phyloP scores from a whole-genome alignment of 2,329 filamentous ascomycete species.

The Claviceps citrina region DNA sequence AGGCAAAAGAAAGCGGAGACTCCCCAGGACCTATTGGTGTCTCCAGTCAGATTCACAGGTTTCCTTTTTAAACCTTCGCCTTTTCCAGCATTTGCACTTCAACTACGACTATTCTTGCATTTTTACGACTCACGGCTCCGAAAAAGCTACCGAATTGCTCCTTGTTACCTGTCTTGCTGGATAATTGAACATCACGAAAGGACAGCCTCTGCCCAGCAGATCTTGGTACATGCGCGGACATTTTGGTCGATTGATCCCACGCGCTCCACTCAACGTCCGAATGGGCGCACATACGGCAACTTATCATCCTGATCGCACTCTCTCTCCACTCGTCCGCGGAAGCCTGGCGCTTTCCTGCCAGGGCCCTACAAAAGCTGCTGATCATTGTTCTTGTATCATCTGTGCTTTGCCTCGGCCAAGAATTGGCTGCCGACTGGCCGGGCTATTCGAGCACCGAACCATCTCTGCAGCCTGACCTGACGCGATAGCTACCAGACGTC shows the following conservation, averaged over 20 bases:
- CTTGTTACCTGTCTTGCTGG: not conserved
- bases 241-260: not conserved
- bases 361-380: not conserved
- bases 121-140: not conserved
- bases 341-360: not conserved
- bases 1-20: too few species aligned
- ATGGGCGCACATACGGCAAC: not conserved
- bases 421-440: not conserved
- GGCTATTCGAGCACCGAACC: too few species aligned
- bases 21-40: not conserved
- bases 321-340: not conserved
- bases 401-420: not conserved
- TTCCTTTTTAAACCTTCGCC: too few species aligned
- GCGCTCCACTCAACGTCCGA: not conserved
- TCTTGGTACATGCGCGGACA: not conserved
- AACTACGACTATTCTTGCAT: not conserved
- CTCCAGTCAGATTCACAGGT: too few species aligned
- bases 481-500: too few species aligned
- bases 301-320: not conserved
- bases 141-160: not conserved
- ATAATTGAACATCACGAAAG: not conserved
- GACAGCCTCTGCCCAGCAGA: not conserved
- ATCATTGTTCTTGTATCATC: not conserved
- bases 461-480: too few species aligned
- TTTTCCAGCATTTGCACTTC: not conserved